Base-by-base conservation (phyloP, 805 yeast species). In the Debaryomyces castellii region DNA sequence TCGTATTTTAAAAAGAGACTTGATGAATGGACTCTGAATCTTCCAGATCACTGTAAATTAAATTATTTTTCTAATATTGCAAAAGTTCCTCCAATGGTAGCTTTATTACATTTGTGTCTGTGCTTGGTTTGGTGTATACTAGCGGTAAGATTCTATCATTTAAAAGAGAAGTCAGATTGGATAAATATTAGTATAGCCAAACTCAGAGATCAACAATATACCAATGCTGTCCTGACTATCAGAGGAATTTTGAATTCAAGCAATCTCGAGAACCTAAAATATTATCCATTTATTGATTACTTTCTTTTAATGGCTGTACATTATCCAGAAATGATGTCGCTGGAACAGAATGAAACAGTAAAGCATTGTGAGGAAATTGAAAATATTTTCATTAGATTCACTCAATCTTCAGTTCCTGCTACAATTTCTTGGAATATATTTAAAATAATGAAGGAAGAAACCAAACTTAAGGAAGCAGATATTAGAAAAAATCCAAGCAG, bases 41-140 rank as follows among this genome's bases (percentile, higher is more conserved):
- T 58, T 9, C 62, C 62, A 1, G 40, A 37, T 11, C 48, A 55
- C 37, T 57, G 62, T 43, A 34, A 42, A 39, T 34, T 52, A 5
- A 47, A 48, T 30, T 35, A 27, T 16, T 30, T 43, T 9, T 39
- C 36, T 12, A 24, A 35, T 34, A 22, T 35, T 23, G 16, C n/a
- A 22, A 22, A 39, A 20, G 14, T 44, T n/a, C 56, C 59, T 2
- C 57, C 59, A 3, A 48, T 51, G 34, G 47, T 58, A 8, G 43
- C 53, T 6, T 52, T 51, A 39, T 42, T 57, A 32, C 60, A 57
- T 37, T 43, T 55, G 39, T 40, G 48, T 10, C 41, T 33, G 11
- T 48, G 50, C 35, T 42, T 55, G 33, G 45, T 50, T 11, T 58
- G 60, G 61, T 57, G 59, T 41, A 46, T 51, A 9, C 35, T 55